Evolutionary conservation across 805 yeast genomes (phyloP).

Genomic region (Candida argentea): DNA sequence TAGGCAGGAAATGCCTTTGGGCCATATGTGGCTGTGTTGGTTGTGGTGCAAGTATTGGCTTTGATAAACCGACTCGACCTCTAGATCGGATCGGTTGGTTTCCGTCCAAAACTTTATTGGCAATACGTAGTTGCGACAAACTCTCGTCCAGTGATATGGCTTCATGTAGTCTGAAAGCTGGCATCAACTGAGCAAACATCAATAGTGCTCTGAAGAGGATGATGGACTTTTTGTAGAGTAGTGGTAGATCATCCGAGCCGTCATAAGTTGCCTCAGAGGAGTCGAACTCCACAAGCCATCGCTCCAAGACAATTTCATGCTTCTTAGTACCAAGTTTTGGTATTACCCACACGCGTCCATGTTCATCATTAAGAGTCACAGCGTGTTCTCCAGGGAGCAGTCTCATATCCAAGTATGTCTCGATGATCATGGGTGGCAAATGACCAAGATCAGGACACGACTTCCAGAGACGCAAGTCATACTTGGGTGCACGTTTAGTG

Average conservation of each 20-base stretch:
- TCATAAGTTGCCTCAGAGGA: constrained; percentile 27
- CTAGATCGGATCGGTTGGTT: constrained; percentile 66
- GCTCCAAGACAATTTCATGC: constrained; percentile 81
- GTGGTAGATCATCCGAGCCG: constrained; percentile 46
- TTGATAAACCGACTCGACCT: constrained; percentile 79
- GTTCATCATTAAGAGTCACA: constrained; percentile 47
- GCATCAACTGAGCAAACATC: constrained; percentile 57
- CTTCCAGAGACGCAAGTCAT: constrained; percentile 60
- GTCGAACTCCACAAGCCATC: constrained; percentile 87
- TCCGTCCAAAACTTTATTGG: constrained; percentile 65
- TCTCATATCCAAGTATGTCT: constrained; percentile 65
- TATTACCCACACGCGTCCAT: constrained; percentile 44
- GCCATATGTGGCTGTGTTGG: constrained; percentile 39
- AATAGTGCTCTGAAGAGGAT: constrained; percentile 65
- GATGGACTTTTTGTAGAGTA: constrained; percentile 64
- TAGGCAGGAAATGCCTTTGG: constrained; percentile 57
- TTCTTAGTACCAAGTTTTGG: constrained; percentile 50
- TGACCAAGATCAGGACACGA: constrained; percentile 26
- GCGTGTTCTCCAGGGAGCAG: constrained; percentile 46
- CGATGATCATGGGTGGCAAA: constrained; percentile 81
- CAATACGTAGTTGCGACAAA: constrained; percentile 30
- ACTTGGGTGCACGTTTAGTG: constrained; percentile 28
- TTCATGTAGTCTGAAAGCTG: constrained; percentile 53
- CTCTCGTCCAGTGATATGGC: constrained; percentile 7
- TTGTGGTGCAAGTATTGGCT: constrained; percentile 42